phyloP scores from a whole-genome alignment of 2,329 filamentous ascomycete genomes.

The Cladosporium austrohemisphaericum region DNA sequence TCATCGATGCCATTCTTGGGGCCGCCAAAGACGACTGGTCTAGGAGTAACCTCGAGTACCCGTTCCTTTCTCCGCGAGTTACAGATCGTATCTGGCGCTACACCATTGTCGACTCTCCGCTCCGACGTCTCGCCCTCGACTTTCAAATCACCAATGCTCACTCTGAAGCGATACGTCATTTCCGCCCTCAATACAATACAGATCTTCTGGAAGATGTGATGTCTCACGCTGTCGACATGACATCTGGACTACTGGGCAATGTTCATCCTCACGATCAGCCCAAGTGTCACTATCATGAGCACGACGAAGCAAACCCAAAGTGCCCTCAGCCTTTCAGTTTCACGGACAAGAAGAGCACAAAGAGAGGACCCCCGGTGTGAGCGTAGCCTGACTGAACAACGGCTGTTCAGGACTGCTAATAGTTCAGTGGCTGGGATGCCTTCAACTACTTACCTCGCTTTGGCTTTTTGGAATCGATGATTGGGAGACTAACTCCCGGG shows the following conservation, averaged over 20 bases:
- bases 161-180: accelerated
- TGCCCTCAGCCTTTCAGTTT: no score
- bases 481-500: no score
- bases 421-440: no score
- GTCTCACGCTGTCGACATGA: neutral
- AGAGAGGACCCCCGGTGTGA: no score
- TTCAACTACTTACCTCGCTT: no score
- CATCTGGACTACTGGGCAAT: neutral
- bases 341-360: no score
- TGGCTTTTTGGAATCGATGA: no score
- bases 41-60: neutral
- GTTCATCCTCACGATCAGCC: neutral
- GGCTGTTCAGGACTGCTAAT: no score
- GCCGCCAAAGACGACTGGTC: neutral
- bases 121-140: neutral
- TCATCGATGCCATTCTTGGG: neutral
- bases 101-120: neutral
- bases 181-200: neutral
- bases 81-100: neutral
- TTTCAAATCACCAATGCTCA: neutral
- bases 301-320: neutral
- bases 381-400: no score
- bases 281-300: neutral
- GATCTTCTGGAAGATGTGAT: neutral
- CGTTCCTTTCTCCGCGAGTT: neutral